phyloP scores from a whole-genome alignment of 225 moss, liverwort and hornwort genomes.

The Ulota crispa region DNA sequence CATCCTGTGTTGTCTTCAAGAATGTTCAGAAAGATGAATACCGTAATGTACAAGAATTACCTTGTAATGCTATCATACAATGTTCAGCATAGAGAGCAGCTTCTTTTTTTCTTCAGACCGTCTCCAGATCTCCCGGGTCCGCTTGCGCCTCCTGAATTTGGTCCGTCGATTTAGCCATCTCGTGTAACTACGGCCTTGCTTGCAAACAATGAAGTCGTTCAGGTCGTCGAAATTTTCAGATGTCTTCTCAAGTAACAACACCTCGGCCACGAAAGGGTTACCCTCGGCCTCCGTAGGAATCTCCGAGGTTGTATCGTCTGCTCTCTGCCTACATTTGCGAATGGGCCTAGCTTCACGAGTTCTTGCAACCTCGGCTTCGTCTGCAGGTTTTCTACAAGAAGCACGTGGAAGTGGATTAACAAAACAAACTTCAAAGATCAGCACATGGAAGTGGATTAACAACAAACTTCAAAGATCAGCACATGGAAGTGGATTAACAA shows the following conservation, averaged over 20 bases:
- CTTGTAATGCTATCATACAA: conserved; percentile 39
- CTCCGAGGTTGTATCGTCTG: conserved; percentile 28
- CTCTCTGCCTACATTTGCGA: conserved; percentile 35
- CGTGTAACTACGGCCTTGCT: conserved; percentile 76
- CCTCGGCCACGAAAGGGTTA: conserved; percentile 67
- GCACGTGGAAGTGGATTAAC: conserved; percentile 3
- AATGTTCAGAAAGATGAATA: conserved; percentile 11
- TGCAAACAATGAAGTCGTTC: conserved; percentile 91
- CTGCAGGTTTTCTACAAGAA: conserved; percentile 29
- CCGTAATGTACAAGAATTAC: conserved; percentile 24
- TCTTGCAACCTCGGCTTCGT: conserved; percentile 12
- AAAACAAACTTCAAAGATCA: conserved; percentile 6
- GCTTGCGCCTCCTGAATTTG: conserved; percentile 63
- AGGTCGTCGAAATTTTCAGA: conserved; percentile 80
- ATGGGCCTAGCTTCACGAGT: conserved; percentile 22
- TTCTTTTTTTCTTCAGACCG: conserved; percentile 68
- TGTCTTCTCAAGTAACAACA: conserved; percentile 39
- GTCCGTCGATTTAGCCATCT: conserved; percentile 70
- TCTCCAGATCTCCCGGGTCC: conserved; percentile 65
- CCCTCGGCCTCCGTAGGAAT: conserved; percentile 26
- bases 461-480: conserved; percentile 10
- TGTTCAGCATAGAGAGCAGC: conserved; percentile 62
- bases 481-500: conserved; percentile 3
- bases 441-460: conserved; percentile 4
- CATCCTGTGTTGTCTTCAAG: conserved; percentile 10